Evolutionary conservation across 176 grass and related monocot species (phyloP).

Genomic region (Zoysia pacifica): DNA sequence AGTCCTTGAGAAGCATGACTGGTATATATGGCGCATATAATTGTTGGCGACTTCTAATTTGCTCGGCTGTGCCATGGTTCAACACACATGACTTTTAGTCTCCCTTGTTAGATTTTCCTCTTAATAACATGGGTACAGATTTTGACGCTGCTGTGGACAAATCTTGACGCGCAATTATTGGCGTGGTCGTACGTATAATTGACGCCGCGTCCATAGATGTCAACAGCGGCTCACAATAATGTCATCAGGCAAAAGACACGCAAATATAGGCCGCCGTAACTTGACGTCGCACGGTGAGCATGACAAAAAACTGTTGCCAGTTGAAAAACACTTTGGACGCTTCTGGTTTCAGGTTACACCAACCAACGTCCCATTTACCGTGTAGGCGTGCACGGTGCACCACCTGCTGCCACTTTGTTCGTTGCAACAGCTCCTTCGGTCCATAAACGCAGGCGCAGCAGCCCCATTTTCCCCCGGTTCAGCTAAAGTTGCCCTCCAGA

Average conservation of each 20-base stretch:
- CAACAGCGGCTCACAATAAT: conserved; percentile 4
- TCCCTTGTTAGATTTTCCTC: not conserved
- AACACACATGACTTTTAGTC: not conserved
- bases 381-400: not conserved
- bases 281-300: not conserved
- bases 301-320: conserved; percentile 16
- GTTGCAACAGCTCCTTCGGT: conserved; percentile 33
- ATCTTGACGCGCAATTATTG: not conserved
- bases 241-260: conserved; percentile 12
- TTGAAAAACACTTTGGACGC: not conserved
- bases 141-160: not conserved
- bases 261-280: conserved; percentile 17
- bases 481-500: not conserved
- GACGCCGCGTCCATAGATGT: not conserved
- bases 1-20: not conserved
- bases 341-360: conserved; percentile 25
- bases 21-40: not conserved
- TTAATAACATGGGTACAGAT: not conserved
- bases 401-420: conserved; percentile 25
- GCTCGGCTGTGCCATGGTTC: not conserved
- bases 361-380: conserved; percentile 25
- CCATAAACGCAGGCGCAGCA: conserved; percentile 7
- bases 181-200: not conserved
- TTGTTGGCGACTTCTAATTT: not conserved
- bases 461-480: not conserved